Percentiles rank a stretch among this genome's conserved stretches.
Conservation (phyloP, 1,284 basidiomycete species). For the Moniliella sp. region DNA sequence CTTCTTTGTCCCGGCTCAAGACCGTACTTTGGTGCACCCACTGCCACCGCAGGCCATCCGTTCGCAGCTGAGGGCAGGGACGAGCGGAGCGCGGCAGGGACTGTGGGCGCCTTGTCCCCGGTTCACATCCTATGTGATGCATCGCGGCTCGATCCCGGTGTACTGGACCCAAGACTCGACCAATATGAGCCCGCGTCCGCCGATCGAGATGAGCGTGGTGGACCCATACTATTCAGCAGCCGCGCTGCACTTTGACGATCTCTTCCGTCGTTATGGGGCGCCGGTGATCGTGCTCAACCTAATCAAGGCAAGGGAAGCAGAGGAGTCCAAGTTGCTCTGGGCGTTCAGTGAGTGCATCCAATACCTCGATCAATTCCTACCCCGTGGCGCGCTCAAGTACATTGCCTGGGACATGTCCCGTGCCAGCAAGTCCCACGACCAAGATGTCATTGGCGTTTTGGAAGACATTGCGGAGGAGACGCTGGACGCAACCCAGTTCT, state of each 20-base stretch:
- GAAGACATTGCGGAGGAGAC: constrained; percentile 89
- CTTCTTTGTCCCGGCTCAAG: constrained; percentile 21
- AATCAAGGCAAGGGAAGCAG: constrained; percentile 45
- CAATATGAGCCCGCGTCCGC: constrained; percentile 71
- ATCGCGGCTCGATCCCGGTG: constrained; percentile 79
- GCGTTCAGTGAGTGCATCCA: constrained; percentile 78
- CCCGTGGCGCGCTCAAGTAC: constrained; percentile 62
- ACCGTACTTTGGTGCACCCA: too few relatives aligned
- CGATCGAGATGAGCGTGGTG: constrained; percentile 68
- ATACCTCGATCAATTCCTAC: constrained; percentile 88
- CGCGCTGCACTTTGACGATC: constrained; percentile 73
- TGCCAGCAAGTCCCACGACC: constrained; percentile 50
- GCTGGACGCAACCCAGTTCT: constrained; percentile 74
- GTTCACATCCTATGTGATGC: constrained; percentile 88
- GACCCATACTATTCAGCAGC: constrained; percentile 90
- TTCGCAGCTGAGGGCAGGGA: too few relatives aligned
- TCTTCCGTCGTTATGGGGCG: constrained; percentile 70
- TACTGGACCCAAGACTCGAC: constrained; percentile 88
- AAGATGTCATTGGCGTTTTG: constrained; percentile 82
- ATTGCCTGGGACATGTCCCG: constrained; percentile 71
- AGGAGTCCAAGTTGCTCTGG: constrained; percentile 70
- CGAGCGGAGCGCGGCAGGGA: constrained; percentile 39
- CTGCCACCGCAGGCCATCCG: neutral
- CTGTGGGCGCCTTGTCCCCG: constrained; percentile 39
- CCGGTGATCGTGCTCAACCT: constrained; percentile 86